Base-by-base conservation (phyloP, 768 basidiomycete species). In the Hygrophorus russula region DNA sequence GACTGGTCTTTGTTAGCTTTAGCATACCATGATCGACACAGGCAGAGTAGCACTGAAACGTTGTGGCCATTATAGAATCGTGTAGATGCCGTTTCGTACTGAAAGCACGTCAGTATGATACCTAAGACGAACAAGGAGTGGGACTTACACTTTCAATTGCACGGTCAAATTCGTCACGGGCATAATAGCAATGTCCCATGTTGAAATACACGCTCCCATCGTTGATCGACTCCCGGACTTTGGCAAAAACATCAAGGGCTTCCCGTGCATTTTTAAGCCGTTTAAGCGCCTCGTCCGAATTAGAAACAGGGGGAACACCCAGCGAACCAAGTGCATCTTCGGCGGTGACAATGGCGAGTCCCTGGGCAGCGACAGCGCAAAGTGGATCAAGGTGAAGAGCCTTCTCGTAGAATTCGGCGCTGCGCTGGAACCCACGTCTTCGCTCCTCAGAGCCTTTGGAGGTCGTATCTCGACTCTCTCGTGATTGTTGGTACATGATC, bases 161-260 rank as follows among this genome's bases (percentile, higher is more conserved):
- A 39, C 87, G 74, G 50, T 98, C 94, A 57, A 82, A 96, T 58
- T 99, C 94, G 46, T 96, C 94, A 40, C 89, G 72, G 14, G 79
- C 75, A 56, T 89, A 94, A 58, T 92, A 86, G 54, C 92, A 96
- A 55, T 98, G 96, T 0, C 93, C 96, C 70, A 97, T 93, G 59
- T 99, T 99, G 55, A 89, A 69, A 56, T 93, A 91, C 3, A 96
- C 91, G 46, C 85, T 85, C 5, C 87, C 89, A 45, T 75, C 71
- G 46, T 77, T 74, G 42, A 91, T 63, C 2, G 80, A 82, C 64
- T 98, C 96, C 43, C 90, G 73, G 41, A 98, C 82, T 61, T 94
- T 90, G 2, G 80, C 82, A 55, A 99, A 90, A 29, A 94, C 73
- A 38, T 84, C 81, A 35, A 99, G 62, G 0, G 96, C 94, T 41